phyloP scores from a whole-genome alignment of 441 rosid genomes.

The Kokia cookei region DNA sequence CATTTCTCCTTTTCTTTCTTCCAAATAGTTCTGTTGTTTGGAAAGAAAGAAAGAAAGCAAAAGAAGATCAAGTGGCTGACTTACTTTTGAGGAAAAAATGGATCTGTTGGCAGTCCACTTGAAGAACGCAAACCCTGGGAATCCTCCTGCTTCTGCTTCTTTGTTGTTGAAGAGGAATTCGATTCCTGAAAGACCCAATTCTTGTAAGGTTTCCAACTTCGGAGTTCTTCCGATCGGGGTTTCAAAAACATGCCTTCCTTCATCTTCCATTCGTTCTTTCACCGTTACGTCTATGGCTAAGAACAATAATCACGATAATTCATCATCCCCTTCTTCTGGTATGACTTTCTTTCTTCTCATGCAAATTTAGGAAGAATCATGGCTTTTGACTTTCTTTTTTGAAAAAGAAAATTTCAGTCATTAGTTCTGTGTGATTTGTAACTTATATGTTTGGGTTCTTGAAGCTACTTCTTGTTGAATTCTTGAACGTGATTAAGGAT shows the following conservation, averaged over 20 bases:
- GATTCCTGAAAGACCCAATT: conserved; percentile 25
- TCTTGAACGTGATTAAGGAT: neutral
- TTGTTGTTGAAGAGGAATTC: conserved; percentile 28
- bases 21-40: conserved; percentile 6
- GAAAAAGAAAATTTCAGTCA: neutral
- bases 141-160: conserved; percentile 8
- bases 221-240: conserved; percentile 42
- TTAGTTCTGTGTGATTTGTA: neutral
- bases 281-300: conserved; percentile 56
- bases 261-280: conserved; percentile 29
- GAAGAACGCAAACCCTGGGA: conserved; percentile 28
- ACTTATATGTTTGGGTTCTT: neutral
- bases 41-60: neutral
- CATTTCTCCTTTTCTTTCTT: conserved; percentile 6
- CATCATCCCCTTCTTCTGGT: conserved; percentile 41
- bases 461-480: neutral
- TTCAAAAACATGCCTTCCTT: conserved; percentile 25
- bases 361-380: neutral
- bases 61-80: neutral
- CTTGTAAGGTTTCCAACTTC: conserved; percentile 23
- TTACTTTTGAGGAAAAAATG: conserved; percentile 21
- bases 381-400: neutral
- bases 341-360: neutral
- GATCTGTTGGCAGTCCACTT: conserved; percentile 57
- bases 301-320: conserved; percentile 54